These are phyloP conservation scores for Starmerella vitae DNA, from an alignment of 805 yeast genomes.

Conservation along the genomic window DNA sequence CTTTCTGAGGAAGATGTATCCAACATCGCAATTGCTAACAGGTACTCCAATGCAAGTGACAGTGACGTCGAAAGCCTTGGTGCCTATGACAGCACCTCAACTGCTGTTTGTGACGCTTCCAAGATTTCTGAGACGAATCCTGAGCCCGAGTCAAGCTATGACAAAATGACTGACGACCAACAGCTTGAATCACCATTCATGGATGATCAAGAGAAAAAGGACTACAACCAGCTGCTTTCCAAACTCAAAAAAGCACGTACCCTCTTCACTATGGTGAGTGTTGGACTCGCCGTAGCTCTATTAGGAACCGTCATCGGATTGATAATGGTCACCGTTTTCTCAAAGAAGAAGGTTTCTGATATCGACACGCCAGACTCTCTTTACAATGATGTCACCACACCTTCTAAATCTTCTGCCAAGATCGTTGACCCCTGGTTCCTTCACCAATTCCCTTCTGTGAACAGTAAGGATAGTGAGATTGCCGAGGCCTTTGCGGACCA, in stretches of 20 bases:
- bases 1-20: not conserved
- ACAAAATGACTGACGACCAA: conserved; percentile 1
- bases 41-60: not conserved
- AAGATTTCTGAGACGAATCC: conserved; percentile 3
- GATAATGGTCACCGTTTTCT: not conserved
- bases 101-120: not conserved
- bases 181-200: not conserved
- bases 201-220: no score
- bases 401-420: no score
- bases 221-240: not conserved
- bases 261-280: not conserved
- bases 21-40: not conserved
- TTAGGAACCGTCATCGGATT: conserved; percentile 7
- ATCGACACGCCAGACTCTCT: not conserved
- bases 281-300: conserved; percentile 3
- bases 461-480: conserved; percentile 2
- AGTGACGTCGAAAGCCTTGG: not conserved
- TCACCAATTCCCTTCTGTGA: conserved; percentile 3
- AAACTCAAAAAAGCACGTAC: not conserved
- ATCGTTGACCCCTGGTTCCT: not conserved
- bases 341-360: not conserved
- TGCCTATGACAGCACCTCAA: not conserved
- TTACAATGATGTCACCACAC: no score
- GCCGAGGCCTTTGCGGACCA: conserved; percentile 10
- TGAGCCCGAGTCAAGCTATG: conserved; percentile 8